phyloP scores from a whole-genome alignment of 257 asterid species.

The Plantago ovata region DNA sequence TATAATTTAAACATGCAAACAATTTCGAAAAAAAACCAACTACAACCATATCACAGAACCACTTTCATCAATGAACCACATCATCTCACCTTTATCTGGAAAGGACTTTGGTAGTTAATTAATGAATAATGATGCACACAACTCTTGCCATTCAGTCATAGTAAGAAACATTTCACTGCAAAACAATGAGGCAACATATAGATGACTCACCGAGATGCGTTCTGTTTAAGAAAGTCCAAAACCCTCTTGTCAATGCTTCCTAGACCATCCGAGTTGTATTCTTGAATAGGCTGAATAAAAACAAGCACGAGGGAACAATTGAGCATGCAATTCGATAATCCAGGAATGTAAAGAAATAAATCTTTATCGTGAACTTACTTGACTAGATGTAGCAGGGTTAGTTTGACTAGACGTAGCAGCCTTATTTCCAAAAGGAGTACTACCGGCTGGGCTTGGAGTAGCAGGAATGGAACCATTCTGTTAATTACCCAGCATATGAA shows the following conservation, averaged over 20 bases:
- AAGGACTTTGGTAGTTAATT: neutral
- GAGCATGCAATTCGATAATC: slow-evolving; percentile 6
- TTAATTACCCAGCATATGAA: slow-evolving; percentile 12
- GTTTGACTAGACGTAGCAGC: slow-evolving; percentile 22
- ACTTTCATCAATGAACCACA: neutral
- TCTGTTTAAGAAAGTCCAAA: slow-evolving; percentile 58
- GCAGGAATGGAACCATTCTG: slow-evolving; percentile 38
- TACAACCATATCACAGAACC: neutral
- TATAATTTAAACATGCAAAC: neutral
- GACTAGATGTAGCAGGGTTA: slow-evolving; percentile 40
- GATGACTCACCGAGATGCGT: slow-evolving; percentile 57
- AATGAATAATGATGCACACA: neutral
- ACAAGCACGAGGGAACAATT: slow-evolving; percentile 13
- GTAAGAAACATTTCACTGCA: slow-evolving; percentile 1
- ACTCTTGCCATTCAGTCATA: slow-evolving; percentile 1
- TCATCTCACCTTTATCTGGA: neutral
- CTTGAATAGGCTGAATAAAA: slow-evolving; percentile 47
- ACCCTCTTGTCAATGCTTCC: slow-evolving; percentile 63
- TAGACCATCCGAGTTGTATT: slow-evolving; percentile 59
- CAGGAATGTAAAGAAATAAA: neutral
- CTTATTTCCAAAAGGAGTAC: slow-evolving; percentile 24
- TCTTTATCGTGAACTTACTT: slow-evolving; percentile 36
- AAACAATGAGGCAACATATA: slow-evolving; percentile 2
- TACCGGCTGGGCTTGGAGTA: slow-evolving; percentile 16
- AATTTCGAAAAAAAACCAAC: neutral